A percentile compares a stretch with the other conserved stretches of the same genome.
These are phyloP conservation scores for Hypoxylon sp. DNA, from an alignment of 2,329 filamentous ascomycete genomes.

Conservation along the genomic window DNA sequence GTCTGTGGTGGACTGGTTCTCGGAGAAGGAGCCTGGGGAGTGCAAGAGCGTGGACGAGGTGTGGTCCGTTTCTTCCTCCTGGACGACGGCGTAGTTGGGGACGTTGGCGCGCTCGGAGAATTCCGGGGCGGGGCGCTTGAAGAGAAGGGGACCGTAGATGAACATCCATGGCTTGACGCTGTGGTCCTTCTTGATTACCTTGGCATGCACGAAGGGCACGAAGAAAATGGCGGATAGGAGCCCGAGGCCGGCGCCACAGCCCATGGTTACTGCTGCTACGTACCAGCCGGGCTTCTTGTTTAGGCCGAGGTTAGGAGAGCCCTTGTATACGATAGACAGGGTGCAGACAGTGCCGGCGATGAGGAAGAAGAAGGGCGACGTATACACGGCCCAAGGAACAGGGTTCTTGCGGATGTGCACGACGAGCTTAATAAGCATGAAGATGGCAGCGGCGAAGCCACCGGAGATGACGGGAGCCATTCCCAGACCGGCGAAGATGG, in stretches of 20 bases:
- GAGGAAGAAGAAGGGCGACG: slow-evolving; percentile 82
- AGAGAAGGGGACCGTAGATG: slow-evolving; percentile 73
- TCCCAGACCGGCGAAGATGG: slow-evolving; percentile 77
- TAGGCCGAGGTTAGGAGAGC: slow-evolving; percentile 75
- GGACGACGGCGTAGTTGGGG: slow-evolving; percentile 82
- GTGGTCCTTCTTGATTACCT: slow-evolving; percentile 77
- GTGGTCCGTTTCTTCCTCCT: slow-evolving; percentile 69
- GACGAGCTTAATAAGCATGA: slow-evolving; percentile 77
- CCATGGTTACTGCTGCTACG: slow-evolving; percentile 75
- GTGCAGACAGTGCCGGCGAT: slow-evolving; percentile 81
- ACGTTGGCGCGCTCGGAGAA: slow-evolving; percentile 69
- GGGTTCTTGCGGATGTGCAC: slow-evolving; percentile 80
- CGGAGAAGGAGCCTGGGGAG: slow-evolving; percentile 54
- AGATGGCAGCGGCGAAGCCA: slow-evolving; percentile 75
- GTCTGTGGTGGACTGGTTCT: slow-evolving; percentile 45
- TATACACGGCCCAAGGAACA: slow-evolving; percentile 78
- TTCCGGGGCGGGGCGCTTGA: slow-evolving; percentile 68
- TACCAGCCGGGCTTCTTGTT: slow-evolving; percentile 76
- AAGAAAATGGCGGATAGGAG: slow-evolving; percentile 77
- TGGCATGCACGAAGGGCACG: slow-evolving; percentile 76
- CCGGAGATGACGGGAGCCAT: slow-evolving; percentile 79
- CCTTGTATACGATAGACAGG: slow-evolving; percentile 85
- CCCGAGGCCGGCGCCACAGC: slow-evolving; percentile 71
- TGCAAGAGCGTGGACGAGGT: slow-evolving; percentile 45
- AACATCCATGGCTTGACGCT: slow-evolving; percentile 74